Base-by-base conservation (phyloP, 768 basidiomycete genomes). In the Boletellus emodensis region DNA sequence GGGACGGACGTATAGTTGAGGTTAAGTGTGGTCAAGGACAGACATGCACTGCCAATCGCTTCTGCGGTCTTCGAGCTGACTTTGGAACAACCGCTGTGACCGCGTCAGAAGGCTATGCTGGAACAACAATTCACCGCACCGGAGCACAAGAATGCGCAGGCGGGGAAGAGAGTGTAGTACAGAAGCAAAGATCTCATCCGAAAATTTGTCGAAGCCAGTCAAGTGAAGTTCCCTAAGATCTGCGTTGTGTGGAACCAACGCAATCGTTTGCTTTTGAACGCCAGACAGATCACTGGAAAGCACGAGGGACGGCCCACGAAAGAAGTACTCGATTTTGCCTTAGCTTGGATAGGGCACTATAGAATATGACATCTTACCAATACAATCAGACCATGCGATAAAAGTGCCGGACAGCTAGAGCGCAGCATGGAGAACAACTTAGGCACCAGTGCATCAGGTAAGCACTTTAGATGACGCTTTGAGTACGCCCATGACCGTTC, bases 1-100 rank as follows among this genome's bases (percentile, higher is more conserved):
- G 78, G 65, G 5, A 76, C 75, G 3, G 78, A 71, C 2, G 86
- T 88, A 51, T 81, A 81, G 57, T 76, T 85, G 33, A 87, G 61
- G 55, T 87, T 86, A 41, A 84, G 58, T 1, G 68, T 62, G 12
- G 60, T 70, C 32, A 88, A 71, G 14, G 58, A 59, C 13, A 59
- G 68, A 55, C 82, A 83, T 10, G 61, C 62, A 32, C 64, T 62
- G 10, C 75, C 74, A 6, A 71, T 67, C 3, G 73, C 76, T 12
- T 72, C 65, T 33, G 75, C 66, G 1, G 83, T 79, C 55, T 75
- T 71, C 4, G 72, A 51, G 6, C 78, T 76, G 11, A 80, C 84
- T 60, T 80, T 81, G 10, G 75, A 70, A 60, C 83, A 85, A 20
- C 80, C 82, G 4, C 85, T 87, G 59, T 26, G 49, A 36, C 30